Conservation (phyloP, 78 protist species). For the Dictyostelium capitatum region DNA sequence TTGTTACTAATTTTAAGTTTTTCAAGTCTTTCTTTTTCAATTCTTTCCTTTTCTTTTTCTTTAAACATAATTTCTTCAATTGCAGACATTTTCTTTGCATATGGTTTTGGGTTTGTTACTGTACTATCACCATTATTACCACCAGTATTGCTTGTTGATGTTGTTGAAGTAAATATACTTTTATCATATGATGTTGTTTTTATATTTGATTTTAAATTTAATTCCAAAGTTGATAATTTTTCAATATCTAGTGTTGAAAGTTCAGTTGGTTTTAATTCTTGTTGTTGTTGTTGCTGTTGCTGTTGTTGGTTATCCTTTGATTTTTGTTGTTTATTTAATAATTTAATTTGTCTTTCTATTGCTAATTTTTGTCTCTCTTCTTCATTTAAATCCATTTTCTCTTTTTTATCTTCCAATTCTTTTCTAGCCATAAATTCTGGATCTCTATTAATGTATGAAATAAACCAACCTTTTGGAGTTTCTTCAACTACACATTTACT, state of each 20-base stretch:
- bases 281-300: too few relatives aligned
- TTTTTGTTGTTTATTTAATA: slow-evolving; percentile 10
- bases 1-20: background rate
- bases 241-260: background rate
- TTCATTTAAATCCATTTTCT: slow-evolving; percentile 36
- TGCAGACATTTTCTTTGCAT: slow-evolving; percentile 35
- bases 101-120: slow-evolving; percentile 1
- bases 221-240: background rate
- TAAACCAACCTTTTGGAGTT: slow-evolving; percentile 94
- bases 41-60: slow-evolving; percentile 2
- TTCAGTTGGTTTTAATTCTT: slow-evolving; percentile 33
- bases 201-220: background rate
- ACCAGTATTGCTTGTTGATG: background rate
- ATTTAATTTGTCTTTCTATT: slow-evolving; percentile 62
- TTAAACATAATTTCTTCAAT: slow-evolving; percentile 71
- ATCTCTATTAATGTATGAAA: slow-evolving; percentile 89
- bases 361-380: slow-evolving; percentile 71
- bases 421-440: slow-evolving; percentile 40
- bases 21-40: slow-evolving; percentile 7
- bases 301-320: too few relatives aligned
- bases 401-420: slow-evolving; percentile 32
- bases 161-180: background rate
- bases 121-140: background rate
- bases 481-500: slow-evolving; percentile 92
- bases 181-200: background rate